Evolutionary conservation across 352 stramenopile genomes (phyloP).

Genomic region (Pythium utonaiense): DNA sequence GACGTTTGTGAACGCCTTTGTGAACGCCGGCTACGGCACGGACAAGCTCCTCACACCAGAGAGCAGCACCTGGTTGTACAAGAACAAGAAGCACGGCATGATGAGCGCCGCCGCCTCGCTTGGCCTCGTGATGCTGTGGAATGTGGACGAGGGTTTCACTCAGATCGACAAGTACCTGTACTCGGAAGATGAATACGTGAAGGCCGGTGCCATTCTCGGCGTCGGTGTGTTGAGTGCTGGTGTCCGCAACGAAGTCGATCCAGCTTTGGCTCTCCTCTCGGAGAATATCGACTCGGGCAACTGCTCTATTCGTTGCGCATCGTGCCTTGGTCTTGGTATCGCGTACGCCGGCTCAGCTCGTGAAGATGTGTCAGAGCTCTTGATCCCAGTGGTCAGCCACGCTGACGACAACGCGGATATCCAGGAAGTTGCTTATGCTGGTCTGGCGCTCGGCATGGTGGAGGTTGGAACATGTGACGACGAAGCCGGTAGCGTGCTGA

Average conservation of each 20-base stretch:
- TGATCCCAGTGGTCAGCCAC: conserved; percentile 93
- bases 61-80: conserved; percentile 98
- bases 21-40: conserved; percentile 97
- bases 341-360: conserved; percentile 95
- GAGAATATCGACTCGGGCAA: conserved; percentile 97
- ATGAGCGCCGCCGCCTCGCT: conserved; percentile 97
- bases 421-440: conserved; percentile 91
- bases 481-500: conserved; percentile 94
- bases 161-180: conserved; percentile 99
- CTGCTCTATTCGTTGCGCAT: conserved; percentile 92
- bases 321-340: conserved; percentile 96
- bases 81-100: conserved; percentile 99
- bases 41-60: conserved; percentile 96
- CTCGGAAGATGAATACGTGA: conserved; percentile 97
- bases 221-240: conserved; percentile 94
- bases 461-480: conserved; percentile 98
- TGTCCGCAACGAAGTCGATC: conserved; percentile 97
- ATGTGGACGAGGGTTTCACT: conserved; percentile 99
- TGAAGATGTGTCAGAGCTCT: conserved; percentile 96
- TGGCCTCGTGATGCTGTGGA: conserved; percentile 98
- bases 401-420: conserved; percentile 91
- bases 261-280: conserved; percentile 94
- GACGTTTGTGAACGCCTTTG: conserved; percentile 99
- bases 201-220: conserved; percentile 96
- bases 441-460: conserved; percentile 96